A percentile compares a stretch with the other conserved stretches of the same genome.
phyloP scores from a whole-genome alignment of 208 protist species.

The Lotmaria passim region DNA sequence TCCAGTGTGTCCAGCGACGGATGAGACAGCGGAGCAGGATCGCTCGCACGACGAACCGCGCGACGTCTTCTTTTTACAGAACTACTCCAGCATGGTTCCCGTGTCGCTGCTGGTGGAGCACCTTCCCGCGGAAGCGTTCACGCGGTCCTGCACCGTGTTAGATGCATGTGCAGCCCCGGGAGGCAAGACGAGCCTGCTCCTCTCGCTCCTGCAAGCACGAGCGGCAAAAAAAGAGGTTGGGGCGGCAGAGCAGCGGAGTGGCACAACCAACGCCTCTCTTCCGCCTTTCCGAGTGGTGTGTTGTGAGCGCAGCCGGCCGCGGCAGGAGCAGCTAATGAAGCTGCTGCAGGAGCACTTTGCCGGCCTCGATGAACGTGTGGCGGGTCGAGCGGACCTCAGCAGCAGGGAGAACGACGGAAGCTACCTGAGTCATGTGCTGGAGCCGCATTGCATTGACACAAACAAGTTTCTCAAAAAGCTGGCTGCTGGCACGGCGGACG shows the following conservation, averaged over 20 bases:
- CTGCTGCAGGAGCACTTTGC: conserved; percentile 52
- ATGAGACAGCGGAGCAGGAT: neutral
- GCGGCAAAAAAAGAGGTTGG: conserved; percentile 17
- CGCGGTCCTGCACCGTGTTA: conserved; percentile 46
- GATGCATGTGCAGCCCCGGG: conserved; percentile 95
- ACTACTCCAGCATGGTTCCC: conserved; percentile 81
- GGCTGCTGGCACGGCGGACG: neutral
- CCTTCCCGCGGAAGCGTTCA: conserved; percentile 12
- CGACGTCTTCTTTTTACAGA: conserved; percentile 69
- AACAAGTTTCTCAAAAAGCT: conserved; percentile 34
- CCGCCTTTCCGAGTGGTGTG: conserved; percentile 35
- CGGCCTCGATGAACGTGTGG: neutral
- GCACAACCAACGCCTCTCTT: too few species aligned
- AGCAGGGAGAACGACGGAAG: neutral
- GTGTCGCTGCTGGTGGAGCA: conserved; percentile 62
- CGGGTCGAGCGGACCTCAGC: too few species aligned
- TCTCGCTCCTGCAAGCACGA: conserved; percentile 48
- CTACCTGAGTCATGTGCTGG: conserved; percentile 12
- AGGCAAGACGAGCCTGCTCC: conserved; percentile 91
- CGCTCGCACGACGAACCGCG: neutral
- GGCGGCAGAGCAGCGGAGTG: conserved; percentile 24
- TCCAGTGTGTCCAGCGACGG: neutral
- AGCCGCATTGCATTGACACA: conserved; percentile 34
- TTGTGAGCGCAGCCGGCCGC: conserved; percentile 59
- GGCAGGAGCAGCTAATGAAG: conserved; percentile 39